phyloP scores from a whole-genome alignment of 805 yeast genomes.

The Cyberlindnera maritima region DNA sequence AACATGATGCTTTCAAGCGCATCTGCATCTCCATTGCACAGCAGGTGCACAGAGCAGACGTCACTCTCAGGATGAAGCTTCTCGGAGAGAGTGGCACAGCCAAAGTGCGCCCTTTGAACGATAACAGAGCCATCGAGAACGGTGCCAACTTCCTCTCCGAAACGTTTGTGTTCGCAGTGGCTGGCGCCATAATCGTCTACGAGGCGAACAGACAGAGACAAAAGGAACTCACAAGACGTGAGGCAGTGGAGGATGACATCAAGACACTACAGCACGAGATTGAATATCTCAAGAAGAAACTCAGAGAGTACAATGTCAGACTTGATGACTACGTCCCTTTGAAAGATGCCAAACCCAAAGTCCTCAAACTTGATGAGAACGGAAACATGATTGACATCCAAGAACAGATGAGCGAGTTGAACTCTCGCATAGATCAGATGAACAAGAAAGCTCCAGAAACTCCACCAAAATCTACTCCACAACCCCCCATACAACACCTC shows the following conservation, averaged over 20 bases:
- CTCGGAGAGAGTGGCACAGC: conserved; percentile 30
- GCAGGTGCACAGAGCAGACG: conserved; percentile 62
- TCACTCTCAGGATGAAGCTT: conserved; percentile 56
- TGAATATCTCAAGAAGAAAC: conserved; percentile 48
- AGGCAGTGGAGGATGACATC: conserved; percentile 70
- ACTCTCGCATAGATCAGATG: conserved; percentile 11
- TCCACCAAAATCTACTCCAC: not conserved
- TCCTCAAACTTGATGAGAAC: conserved; percentile 35
- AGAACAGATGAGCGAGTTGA: conserved; percentile 8
- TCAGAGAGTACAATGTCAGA: conserved; percentile 39
- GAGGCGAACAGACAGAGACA: conserved; percentile 68
- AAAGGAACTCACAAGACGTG: conserved; percentile 61
- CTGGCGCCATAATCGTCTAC: conserved; percentile 69
- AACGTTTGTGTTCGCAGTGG: conserved; percentile 73
- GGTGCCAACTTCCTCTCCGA: conserved; percentile 83
- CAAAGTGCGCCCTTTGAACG: conserved; percentile 75
- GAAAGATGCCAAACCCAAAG: conserved; percentile 42
- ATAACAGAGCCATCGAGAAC: conserved; percentile 73
- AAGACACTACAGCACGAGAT: conserved; percentile 68
- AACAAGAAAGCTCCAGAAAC: not conserved
- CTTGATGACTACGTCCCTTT: conserved; percentile 52
- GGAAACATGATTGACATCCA: conserved; percentile 20
- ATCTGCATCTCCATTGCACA: conserved; percentile 74
- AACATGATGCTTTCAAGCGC: conserved; percentile 59
- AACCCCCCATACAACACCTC: not conserved